phyloP scores from a whole-genome alignment of 2,329 filamentous ascomycete genomes.

The Polychaeton citri region DNA sequence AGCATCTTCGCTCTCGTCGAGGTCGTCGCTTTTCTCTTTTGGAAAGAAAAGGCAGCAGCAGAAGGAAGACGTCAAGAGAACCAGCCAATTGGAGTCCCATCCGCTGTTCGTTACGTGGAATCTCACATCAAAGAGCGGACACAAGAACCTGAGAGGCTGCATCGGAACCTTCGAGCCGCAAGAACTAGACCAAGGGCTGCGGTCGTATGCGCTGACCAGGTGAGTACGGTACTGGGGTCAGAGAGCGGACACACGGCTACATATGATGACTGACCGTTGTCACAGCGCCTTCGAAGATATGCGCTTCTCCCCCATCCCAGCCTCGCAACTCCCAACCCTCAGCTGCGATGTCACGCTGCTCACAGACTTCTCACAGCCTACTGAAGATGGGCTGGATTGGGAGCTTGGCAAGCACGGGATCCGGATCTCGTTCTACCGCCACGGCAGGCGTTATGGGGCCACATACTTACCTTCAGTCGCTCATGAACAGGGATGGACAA shows the following conservation, averaged over 20 bases:
- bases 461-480: constrained; percentile 92
- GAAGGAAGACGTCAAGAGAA: neutral
- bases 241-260: too few relatives aligned
- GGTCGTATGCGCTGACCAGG: constrained; percentile 72
- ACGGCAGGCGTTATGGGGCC: constrained; percentile 60
- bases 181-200: constrained; percentile 58
- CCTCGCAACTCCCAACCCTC: constrained; percentile 53
- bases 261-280: constrained; percentile 3
- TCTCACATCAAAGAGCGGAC: constrained; percentile 46
- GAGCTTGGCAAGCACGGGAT: constrained; percentile 73
- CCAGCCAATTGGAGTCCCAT: constrained; percentile 24
- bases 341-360: constrained; percentile 59
- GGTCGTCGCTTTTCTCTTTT: constrained; percentile 29
- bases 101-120: constrained; percentile 97
- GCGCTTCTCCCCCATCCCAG: constrained; percentile 49
- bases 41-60: constrained; percentile 8
- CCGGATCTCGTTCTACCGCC: constrained; percentile 69
- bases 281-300: constrained; percentile 49
- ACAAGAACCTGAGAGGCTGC: constrained; percentile 71
- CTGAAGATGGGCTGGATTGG: constrained; percentile 66
- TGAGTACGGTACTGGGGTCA: constrained; percentile 27
- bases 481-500: constrained; percentile 83
- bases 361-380: constrained; percentile 52
- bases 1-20: constrained; percentile 33
- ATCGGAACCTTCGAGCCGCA: constrained; percentile 86